phyloP scores from a whole-genome alignment of 495 filamentous ascomycete species.

The Annulohypoxylon maeteangense region DNA sequence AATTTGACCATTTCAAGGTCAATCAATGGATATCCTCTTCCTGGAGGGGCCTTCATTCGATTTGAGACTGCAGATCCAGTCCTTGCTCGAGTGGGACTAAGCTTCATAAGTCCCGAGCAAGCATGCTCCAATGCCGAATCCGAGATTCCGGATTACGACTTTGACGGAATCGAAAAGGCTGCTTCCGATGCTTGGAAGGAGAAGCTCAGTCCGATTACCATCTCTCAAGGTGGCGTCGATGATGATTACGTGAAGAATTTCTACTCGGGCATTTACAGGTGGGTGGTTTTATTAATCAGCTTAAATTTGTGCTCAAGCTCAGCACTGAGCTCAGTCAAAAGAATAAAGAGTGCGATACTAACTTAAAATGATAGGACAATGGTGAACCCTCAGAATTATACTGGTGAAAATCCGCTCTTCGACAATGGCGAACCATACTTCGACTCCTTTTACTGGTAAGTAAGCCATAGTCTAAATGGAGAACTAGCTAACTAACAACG shows the following conservation, averaged over 20 bases:
- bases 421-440: conserved; percentile 78
- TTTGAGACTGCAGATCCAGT: conserved; percentile 64
- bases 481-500: neutral
- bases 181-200: conserved; percentile 70
- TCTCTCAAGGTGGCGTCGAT: conserved; percentile 66
- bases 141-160: conserved; percentile 76
- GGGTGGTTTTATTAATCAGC: neutral
- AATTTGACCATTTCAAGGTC: conserved; percentile 67
- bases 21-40: conserved; percentile 71
- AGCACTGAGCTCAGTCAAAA: neutral
- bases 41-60: conserved; percentile 71
- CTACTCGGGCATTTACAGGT: conserved; percentile 75
- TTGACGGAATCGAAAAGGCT: conserved; percentile 61
- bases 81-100: conserved; percentile 72
- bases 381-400: conserved; percentile 81
- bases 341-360: neutral
- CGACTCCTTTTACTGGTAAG: conserved; percentile 80
- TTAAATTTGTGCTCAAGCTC: neutral
- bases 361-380: conserved; percentile 53
- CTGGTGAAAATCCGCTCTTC: conserved; percentile 82
- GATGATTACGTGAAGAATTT: conserved; percentile 68
- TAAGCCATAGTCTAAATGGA: conserved; percentile 31
- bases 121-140: conserved; percentile 74
- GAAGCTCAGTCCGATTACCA: conserved; percentile 69
- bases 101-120: conserved; percentile 72